Evolutionary conservation across 2,329 filamentous ascomycete genomes (phyloP).

Genomic region (Tolypocladium nubicola): DNA sequence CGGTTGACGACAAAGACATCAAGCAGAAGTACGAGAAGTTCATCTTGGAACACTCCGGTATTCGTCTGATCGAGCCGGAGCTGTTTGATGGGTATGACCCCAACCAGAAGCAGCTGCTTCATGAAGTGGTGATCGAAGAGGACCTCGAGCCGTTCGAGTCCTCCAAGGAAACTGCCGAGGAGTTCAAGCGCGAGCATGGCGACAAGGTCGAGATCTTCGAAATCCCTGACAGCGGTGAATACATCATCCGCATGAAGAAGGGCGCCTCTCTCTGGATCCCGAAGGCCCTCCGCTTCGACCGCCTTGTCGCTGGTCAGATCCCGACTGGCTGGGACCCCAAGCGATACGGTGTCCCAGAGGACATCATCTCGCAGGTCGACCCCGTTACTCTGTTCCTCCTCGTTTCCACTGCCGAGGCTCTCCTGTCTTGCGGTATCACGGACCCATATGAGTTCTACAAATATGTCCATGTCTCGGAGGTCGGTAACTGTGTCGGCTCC

Average conservation of each 20-base stretch:
- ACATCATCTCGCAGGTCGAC: constrained; percentile 96
- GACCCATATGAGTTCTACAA: constrained; percentile 99
- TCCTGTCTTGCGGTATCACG: constrained; percentile 88
- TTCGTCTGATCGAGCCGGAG: constrained; percentile 94
- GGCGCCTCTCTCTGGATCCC: constrained; percentile 90
- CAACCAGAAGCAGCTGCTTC: constrained; percentile 95
- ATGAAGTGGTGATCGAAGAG: constrained; percentile 95
- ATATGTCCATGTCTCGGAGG: constrained; percentile 95
- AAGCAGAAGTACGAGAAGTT: constrained; percentile 96
- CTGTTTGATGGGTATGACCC: constrained; percentile 95
- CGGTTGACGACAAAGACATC: constrained; percentile 95
- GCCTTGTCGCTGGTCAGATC: constrained; percentile 92
- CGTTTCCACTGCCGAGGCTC: constrained; percentile 83
- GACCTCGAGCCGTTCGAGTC: constrained; percentile 95
- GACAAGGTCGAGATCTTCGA: constrained; percentile 98
- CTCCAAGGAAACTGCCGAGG: constrained; percentile 92
- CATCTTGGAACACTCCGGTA: constrained; percentile 93
- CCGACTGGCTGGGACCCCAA: constrained; percentile 96
- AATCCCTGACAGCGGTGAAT: constrained; percentile 87
- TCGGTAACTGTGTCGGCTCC: constrained; percentile 96
- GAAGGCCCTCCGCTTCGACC: constrained; percentile 94
- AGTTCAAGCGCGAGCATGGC: constrained; percentile 94
- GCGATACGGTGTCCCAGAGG: constrained; percentile 90
- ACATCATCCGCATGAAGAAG: constrained; percentile 89
- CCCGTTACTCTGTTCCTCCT: constrained; percentile 93